Evolutionary conservation across 345 rosid genomes (phyloP), one percentile per base, ranked within the genome.

Genomic region (Salix brachista): DNA sequence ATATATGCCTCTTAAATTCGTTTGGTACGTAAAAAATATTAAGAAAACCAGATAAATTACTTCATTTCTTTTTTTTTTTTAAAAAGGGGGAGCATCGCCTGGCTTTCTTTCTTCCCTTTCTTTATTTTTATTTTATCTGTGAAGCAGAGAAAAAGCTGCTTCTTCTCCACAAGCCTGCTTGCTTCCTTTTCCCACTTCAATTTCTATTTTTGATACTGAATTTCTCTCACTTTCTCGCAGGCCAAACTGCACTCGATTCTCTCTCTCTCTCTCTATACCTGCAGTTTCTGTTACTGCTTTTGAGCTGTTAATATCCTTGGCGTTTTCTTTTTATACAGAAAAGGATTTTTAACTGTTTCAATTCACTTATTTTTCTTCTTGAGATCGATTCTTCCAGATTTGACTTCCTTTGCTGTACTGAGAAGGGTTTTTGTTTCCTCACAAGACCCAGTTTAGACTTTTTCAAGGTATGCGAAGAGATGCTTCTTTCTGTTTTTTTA

Each of bases 91-190:
- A 21, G 36, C 36, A 34, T 34, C 0, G 36, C 17, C 41, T 6
- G 44, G 52, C 75, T 69, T 61, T 32, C 26, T 19, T 39, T 73
- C 52, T 11, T 75, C 13, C 62, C 10, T 11, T 11, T 30, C 11
- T 10, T 9, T 75, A 26, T 41, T 23, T 69, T 52, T 54, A 8
- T 56, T 58, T 46, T 75, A 60, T 72, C 19, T 74, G 87, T 83
- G 82, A 77, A 80, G 84, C 86, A 80, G 71, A 77, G 34, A 36
- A 71, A 87, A 87, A 87, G 85, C 88, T 81, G 87, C 80, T 75
- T 67, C 89, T 84, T 79, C 87, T 86, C 80, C 83, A 79, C 88
- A 83, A 78, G 81, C 84, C 72, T 42, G 30, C 5, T 16, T 62
- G 54, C 70, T 77, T 82, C 84, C 75, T 11, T 80, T 75, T 69